A percentile compares a stretch with the other conserved stretches of the same genome.
Conservation (phyloP, 208 protist species). For the Trypanosoma vivax region DNA sequence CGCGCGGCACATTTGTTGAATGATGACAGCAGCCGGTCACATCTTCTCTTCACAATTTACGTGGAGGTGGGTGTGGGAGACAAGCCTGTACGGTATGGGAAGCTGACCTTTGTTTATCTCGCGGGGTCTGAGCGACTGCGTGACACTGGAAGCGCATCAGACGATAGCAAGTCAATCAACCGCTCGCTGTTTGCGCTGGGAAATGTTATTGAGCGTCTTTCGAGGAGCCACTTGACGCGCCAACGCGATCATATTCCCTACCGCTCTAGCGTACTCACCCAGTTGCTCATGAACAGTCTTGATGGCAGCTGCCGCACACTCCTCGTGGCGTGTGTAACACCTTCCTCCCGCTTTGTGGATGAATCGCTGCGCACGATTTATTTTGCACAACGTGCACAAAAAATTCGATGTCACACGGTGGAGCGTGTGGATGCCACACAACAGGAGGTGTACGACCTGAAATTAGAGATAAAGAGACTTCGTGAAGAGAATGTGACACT, state of each 20-base stretch:
- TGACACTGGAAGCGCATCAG: slow-evolving; percentile 62
- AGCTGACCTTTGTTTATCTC: slow-evolving; percentile 90
- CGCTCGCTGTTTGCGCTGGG: slow-evolving; percentile 86
- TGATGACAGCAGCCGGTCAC: slow-evolving; percentile 82
- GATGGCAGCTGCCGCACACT: slow-evolving; percentile 62
- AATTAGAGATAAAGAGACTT: slow-evolving; percentile 25
- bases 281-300: slow-evolving; percentile 85
- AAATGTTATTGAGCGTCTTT: slow-evolving; percentile 81
- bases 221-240: slow-evolving; percentile 12
- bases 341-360: slow-evolving; percentile 53
- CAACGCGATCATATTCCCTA: slow-evolving; percentile 64
- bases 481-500: slow-evolving; percentile 50
- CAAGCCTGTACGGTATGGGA: slow-evolving; percentile 38
- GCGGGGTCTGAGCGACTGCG: slow-evolving; percentile 90
- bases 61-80: slow-evolving; percentile 28
- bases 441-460: slow-evolving; percentile 46
- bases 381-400: slow-evolving; percentile 67
- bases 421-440: slow-evolving; percentile 60
- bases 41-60: slow-evolving; percentile 88
- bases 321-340: slow-evolving; percentile 81
- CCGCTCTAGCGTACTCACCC: slow-evolving; percentile 77
- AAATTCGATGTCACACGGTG: slow-evolving; percentile 43
- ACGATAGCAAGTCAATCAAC: slow-evolving; percentile 88
- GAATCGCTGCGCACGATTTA: slow-evolving; percentile 78
- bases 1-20: slow-evolving; percentile 78